Percentiles rank a stretch among this genome's conserved stretches.
Conservation (phyloP, 495 filamentous ascomycete species). For the Usnea hakonensis region DNA sequence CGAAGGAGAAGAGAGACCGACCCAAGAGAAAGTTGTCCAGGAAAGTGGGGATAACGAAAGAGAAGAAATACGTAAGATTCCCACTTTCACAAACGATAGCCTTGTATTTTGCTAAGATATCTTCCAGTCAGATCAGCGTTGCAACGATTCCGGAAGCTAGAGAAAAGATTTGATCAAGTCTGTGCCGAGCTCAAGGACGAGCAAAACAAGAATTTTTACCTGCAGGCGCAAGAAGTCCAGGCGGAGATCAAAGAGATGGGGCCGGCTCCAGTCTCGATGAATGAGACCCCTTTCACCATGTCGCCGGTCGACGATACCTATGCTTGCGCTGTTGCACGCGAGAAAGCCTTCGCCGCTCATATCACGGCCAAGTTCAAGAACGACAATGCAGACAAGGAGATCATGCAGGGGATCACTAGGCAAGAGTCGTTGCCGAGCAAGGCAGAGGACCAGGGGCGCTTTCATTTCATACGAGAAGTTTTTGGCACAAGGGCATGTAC, state of each 20-base stretch:
- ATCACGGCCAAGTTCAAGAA: neutral
- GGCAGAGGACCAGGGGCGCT: neutral
- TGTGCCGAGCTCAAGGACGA: neutral
- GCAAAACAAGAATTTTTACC: neutral
- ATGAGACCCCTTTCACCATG: neutral
- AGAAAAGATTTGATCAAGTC: neutral
- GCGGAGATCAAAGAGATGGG: neutral
- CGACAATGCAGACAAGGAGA: neutral
- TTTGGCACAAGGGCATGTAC: neutral
- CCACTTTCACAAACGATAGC: neutral
- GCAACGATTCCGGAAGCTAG: neutral
- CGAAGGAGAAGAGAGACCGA: neutral
- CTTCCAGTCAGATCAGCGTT: neutral
- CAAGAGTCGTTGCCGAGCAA: neutral
- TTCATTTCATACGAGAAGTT: neutral
- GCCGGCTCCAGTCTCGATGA: neutral
- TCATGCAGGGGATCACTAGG: neutral
- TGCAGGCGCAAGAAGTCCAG: neutral
- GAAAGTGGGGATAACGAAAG: neutral
- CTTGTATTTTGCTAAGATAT: neutral
- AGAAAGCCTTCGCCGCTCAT: neutral
- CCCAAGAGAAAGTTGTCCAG: neutral
- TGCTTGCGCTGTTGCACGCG: constrained; percentile 3
- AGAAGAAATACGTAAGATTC: neutral
- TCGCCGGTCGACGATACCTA: neutral